Percentiles rank a stretch among this genome's conserved stretches.
phyloP scores from a whole-genome alignment of 2,329 filamentous ascomycete genomes.

The Cercospora sojina region DNA sequence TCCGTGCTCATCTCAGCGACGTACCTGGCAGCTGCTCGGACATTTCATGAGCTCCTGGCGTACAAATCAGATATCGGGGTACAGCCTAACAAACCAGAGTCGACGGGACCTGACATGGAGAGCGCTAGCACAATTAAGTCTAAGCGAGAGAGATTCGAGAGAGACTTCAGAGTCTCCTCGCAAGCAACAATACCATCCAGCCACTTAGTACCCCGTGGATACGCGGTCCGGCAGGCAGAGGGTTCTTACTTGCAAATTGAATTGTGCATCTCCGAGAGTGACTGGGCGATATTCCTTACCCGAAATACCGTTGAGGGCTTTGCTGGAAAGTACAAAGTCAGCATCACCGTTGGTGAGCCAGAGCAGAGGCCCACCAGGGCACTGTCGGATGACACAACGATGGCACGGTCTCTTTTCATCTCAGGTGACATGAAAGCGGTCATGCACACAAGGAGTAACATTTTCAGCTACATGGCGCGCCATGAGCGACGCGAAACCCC shows the following conservation, averaged over 20 bases:
- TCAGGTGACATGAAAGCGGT: neutral
- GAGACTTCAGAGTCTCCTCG: neutral
- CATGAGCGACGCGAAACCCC: neutral
- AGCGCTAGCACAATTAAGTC: neutral
- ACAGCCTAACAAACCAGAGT: neutral
- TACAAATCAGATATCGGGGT: neutral
- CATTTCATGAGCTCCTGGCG: neutral
- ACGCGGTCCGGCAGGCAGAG: neutral
- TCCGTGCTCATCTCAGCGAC: slow-evolving; percentile 25
- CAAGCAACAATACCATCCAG: neutral
- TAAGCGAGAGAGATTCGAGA: neutral
- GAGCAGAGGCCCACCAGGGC: slow-evolving; percentile 6
- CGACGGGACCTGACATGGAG: neutral
- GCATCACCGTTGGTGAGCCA: slow-evolving; percentile 14
- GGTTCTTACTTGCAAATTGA: neutral
- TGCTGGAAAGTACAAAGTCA: slow-evolving; percentile 1
- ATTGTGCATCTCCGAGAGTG: slow-evolving; percentile 8
- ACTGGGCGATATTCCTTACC: slow-evolving; percentile 12
- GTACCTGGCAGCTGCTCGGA: slow-evolving; percentile 13
- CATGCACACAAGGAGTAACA: neutral
- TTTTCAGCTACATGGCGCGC: neutral
- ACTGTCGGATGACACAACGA: neutral
- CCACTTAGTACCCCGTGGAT: neutral
- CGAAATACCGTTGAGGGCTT: neutral
- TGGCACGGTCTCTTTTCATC: slow-evolving; percentile 18